Evolutionary conservation across 345 rosid genomes (phyloP).

Genomic region (Noccaea caerulescens): DNA sequence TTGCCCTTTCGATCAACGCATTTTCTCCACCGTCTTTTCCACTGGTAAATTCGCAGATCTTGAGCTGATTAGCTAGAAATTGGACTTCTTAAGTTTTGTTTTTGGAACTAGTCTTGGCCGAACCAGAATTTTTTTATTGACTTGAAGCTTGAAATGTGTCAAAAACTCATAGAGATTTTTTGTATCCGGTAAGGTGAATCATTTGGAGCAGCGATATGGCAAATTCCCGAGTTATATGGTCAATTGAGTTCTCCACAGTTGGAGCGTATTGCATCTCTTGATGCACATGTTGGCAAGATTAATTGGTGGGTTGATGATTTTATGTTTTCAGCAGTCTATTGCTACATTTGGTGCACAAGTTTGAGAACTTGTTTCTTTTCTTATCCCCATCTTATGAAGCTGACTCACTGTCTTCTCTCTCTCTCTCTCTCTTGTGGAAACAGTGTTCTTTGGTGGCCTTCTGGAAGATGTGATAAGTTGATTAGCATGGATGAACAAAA

Average conservation of each 20-base stretch:
- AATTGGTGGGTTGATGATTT: conserved; percentile 64
- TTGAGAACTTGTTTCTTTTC: background rate
- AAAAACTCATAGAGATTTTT: background rate
- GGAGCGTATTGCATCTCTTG: conserved; percentile 82
- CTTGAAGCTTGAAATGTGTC: conserved; percentile 1
- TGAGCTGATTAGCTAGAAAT: conserved; percentile 8
- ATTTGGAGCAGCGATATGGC: conserved; percentile 92
- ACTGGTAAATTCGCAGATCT: conserved; percentile 53
- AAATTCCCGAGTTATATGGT: conserved; percentile 94
- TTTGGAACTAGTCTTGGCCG: background rate
- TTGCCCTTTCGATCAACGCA: conserved; percentile 92
- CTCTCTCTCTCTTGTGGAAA: conserved; percentile 20
- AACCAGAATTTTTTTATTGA: background rate
- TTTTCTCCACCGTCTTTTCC: conserved; percentile 82
- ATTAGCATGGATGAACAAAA: conserved; percentile 85
- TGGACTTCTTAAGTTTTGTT: background rate
- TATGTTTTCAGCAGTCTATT: background rate
- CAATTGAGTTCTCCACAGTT: conserved; percentile 81
- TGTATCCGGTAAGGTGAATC: conserved; percentile 58
- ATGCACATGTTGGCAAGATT: conserved; percentile 77
- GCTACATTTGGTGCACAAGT: background rate
- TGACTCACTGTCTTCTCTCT: conserved; percentile 1
- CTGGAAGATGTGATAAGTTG: conserved; percentile 85
- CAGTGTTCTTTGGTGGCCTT: conserved; percentile 87
- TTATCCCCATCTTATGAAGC: background rate